These are phyloP conservation scores for Termitomyces sp. DNA, from an alignment of 768 basidiomycete genomes.

Conservation along the genomic window DNA sequence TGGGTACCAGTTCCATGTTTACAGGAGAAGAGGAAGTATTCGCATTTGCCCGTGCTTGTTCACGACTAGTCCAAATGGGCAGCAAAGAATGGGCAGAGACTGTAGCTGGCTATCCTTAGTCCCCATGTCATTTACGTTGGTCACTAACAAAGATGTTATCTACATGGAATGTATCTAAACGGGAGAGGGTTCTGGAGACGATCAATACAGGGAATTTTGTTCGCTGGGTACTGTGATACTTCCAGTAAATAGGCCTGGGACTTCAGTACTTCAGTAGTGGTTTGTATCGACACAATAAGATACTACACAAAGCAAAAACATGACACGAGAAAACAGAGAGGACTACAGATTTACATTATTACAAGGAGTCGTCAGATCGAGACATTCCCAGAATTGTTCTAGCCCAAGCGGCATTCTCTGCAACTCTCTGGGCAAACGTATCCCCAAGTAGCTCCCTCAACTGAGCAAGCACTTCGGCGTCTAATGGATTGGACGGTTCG, in stretches of 20 bases:
- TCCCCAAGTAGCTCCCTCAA: slow-evolving; percentile 57
- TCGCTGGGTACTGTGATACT: too few species aligned
- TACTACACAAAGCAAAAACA: too few species aligned
- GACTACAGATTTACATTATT: background rate
- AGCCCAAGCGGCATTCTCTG: slow-evolving; percentile 64
- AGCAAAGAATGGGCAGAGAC: slow-evolving; percentile 80
- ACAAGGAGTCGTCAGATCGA: slow-evolving; percentile 4
- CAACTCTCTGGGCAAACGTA: slow-evolving; percentile 55
- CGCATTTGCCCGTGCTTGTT: slow-evolving; percentile 93
- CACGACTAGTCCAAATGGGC: slow-evolving; percentile 85
- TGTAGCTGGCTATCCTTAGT: slow-evolving; percentile 29
- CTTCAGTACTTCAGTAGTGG: too few species aligned
- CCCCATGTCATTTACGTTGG: background rate
- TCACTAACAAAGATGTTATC: too few species aligned
- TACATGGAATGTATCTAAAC: too few species aligned
- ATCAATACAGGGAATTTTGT: too few species aligned
- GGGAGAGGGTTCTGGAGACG: too few species aligned
- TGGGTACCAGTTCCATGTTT: slow-evolving; percentile 87
- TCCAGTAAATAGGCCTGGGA: too few species aligned
- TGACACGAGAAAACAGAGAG: background rate
- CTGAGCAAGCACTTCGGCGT: slow-evolving; percentile 41
- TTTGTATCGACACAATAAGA: too few species aligned
- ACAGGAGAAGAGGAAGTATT: slow-evolving; percentile 96
- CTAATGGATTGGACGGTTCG: slow-evolving; percentile 43
- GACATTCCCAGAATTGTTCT: slow-evolving; percentile 46